These are phyloP conservation scores for Monotropa hypopitys DNA, from an alignment of 179 eudicot species.

Conservation along the genomic window DNA sequence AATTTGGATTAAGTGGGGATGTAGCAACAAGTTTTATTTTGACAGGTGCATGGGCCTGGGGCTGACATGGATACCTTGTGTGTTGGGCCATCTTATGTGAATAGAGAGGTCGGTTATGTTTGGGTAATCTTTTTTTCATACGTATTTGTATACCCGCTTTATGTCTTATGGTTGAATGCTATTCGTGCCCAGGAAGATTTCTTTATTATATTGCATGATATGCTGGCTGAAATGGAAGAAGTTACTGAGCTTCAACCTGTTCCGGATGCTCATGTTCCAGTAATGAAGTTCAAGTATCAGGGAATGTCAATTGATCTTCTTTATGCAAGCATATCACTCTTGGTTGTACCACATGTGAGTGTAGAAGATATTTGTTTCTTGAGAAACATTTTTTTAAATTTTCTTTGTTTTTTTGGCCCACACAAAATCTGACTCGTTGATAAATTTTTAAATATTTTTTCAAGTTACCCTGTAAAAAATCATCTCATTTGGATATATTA, in stretches of 20 bases:
- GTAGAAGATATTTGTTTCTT: neutral
- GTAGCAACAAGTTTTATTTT: neutral
- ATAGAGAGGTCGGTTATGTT: slow-evolving; percentile 36
- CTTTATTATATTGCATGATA: slow-evolving; percentile 42
- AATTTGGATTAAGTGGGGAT: neutral
- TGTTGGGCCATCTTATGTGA: slow-evolving; percentile 56
- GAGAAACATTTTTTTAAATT: neutral
- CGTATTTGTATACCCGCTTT: neutral
- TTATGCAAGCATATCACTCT: slow-evolving; percentile 43
- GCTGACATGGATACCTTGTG: slow-evolving; percentile 66
- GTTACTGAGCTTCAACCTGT: slow-evolving; percentile 57
- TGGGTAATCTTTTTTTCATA: neutral
- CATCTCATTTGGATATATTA: too few relatives aligned
- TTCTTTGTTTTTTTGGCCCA: neutral
- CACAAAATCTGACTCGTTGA: too few relatives aligned
- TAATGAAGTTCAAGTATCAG: slow-evolving; percentile 61
- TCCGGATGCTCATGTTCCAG: slow-evolving; percentile 75
- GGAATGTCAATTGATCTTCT: slow-evolving; percentile 58
- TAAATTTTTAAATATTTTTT: too few relatives aligned
- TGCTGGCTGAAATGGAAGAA: slow-evolving; percentile 49
- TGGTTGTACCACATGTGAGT: slow-evolving; percentile 58
- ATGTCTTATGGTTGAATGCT: neutral
- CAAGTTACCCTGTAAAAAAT: too few relatives aligned
- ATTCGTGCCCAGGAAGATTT: slow-evolving; percentile 37
- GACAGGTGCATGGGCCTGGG: slow-evolving; percentile 60